Evolutionary conservation across 2,329 filamentous ascomycete genomes (phyloP).

Genomic region (Fusarium duplospermum): DNA sequence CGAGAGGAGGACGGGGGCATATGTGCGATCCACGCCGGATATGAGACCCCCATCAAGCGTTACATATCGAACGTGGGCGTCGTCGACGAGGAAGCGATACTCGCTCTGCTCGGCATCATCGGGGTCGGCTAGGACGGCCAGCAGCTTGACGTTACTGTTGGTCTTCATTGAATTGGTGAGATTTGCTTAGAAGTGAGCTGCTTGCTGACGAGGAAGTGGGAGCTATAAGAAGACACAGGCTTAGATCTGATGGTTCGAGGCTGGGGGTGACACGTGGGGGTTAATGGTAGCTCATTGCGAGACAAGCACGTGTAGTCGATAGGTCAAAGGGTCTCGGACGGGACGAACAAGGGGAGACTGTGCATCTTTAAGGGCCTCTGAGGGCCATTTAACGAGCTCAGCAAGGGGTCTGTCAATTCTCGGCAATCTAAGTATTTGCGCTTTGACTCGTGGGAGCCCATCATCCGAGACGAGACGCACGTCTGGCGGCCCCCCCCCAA

Average conservation of each 20-base stretch:
- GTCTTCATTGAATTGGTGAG: conserved; percentile 18
- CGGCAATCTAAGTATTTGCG: conserved; percentile 27
- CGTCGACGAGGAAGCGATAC: conserved; percentile 53
- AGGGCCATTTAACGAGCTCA: not conserved
- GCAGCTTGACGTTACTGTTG: conserved; percentile 41
- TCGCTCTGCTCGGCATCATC: conserved; percentile 47
- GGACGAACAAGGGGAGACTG: conserved; percentile 7
- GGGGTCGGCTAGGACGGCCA: conserved; percentile 41
- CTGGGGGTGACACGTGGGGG: conserved; percentile 15
- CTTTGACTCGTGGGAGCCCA: conserved; percentile 26
- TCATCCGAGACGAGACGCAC: conserved; percentile 10
- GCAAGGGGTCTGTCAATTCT: conserved; percentile 13
- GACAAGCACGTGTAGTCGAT: conserved; percentile 12
- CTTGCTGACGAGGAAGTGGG: not conserved
- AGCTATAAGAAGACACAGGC: not conserved
- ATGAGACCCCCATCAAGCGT: conserved; percentile 51
- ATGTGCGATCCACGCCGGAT: conserved; percentile 48
- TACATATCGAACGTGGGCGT: conserved; percentile 54
- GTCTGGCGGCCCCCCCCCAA: not conserved
- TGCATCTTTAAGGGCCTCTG: conserved; percentile 9
- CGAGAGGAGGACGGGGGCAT: conserved; percentile 47
- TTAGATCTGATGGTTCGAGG: conserved; percentile 6
- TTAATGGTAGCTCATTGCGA: conserved; percentile 1
- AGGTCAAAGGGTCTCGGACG: not conserved
- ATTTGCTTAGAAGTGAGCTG: not conserved